Evolutionary conservation across 2,329 filamentous ascomycete species (phyloP).

Genomic region (Aspergillus intermedius): DNA sequence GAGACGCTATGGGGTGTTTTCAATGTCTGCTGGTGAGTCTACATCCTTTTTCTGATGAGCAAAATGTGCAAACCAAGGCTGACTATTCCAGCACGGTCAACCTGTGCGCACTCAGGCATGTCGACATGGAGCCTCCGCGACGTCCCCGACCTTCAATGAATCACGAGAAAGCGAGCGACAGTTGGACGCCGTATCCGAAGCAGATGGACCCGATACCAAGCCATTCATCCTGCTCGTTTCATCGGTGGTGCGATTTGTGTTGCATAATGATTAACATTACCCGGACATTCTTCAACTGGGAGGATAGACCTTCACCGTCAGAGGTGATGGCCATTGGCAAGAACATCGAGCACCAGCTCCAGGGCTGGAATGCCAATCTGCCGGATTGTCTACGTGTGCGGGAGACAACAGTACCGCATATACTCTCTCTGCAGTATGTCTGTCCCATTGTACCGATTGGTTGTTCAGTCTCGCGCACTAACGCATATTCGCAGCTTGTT

Average conservation of each 20-base stretch:
- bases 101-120: constrained; percentile 16
- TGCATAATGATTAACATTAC: constrained; percentile 16
- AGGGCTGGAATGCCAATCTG: constrained; percentile 19
- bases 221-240: constrained; percentile 19
- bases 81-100: constrained; percentile 9
- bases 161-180: constrained; percentile 8
- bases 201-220: constrained; percentile 9
- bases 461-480: not conserved
- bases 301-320: constrained; percentile 6
- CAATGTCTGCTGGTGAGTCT: constrained; percentile 11
- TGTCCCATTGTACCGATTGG: not conserved
- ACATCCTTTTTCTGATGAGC: not conserved
- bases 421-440: constrained; percentile 23
- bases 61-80: not conserved
- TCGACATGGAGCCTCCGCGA: constrained; percentile 9
- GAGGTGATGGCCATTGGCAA: constrained; percentile 9
- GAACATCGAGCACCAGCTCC: constrained; percentile 15
- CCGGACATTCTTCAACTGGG: constrained; percentile 10
- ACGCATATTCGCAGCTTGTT: constrained; percentile 7
- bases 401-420: constrained; percentile 16
- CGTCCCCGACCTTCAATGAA: constrained; percentile 8
- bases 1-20: constrained; percentile 16
- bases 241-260: constrained; percentile 18
- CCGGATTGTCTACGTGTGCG: constrained; percentile 19
- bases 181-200: constrained; percentile 22